Base-by-base conservation (phyloP, 768 basidiomycete genomes). In the Amanita exitialis region DNA sequence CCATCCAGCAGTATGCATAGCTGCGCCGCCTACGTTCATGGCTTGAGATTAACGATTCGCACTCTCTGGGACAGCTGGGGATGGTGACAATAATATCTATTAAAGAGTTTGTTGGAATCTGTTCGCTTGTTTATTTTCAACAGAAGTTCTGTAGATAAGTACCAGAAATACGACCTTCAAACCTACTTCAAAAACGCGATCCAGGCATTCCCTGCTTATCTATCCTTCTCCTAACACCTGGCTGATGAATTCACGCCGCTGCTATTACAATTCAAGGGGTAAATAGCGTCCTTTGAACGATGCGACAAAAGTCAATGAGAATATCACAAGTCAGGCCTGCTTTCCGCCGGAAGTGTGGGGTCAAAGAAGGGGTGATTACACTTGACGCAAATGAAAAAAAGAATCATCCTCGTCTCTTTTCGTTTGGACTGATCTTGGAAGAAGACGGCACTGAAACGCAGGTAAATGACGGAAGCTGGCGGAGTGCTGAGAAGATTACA, bases 341-440 rank as follows among this genome's bases (percentile, higher is more conserved):
- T 74, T 10, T 81, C 79, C 30, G 63, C 60, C 6, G 76, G 69
- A 38, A 87, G 59, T 20, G 72, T 74, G 18, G 88, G 83, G 64
- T 92, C 90, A 47, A 74, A 75, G 62, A 85, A 91, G 59, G 73
- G 79, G 56, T 86, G 71, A 57, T 84, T 83, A 64, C 89, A 91
- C 58, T 86, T 86, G 18, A 81, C 79, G 63, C 90, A 94, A 42
- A 92, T 90, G 62, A 82, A 94, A 71, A 93, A 94, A 1, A 92
- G 75, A 45, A 90, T 89, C 92, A 95, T 95, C 2, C 88, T 78
- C 1, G 95, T 97, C 63, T 95, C 91, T 59, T 90, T 91, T 50
- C 95, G 84, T 64, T 95, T 94, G 15, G 92, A 96, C 64, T 98
- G 95, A 66, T 97, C 95, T 66, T 97, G 95, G 66, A 87, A 98